These are phyloP conservation scores for Simmondsia chinensis DNA, from an alignment of 148 eudicot genomes.

Conservation along the genomic window DNA sequence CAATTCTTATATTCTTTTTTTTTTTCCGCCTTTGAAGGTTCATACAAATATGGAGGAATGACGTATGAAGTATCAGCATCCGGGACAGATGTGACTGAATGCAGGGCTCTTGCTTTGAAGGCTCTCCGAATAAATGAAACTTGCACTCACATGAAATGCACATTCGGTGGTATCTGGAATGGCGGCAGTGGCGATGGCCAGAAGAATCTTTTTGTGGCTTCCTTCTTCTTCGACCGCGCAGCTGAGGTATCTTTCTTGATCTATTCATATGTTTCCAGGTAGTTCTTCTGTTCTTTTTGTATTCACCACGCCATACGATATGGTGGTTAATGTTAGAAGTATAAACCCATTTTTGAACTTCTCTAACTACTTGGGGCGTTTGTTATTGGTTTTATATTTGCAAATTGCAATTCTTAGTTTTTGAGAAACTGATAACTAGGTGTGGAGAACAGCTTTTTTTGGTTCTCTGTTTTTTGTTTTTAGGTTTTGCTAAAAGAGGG, in stretches of 20 bases:
- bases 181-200: slow-evolving; percentile 98
- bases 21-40: slow-evolving; percentile 30
- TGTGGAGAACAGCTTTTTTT: too few species aligned
- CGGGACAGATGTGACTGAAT: slow-evolving; percentile 52
- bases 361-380: too few species aligned
- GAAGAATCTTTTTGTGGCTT: slow-evolving; percentile 84
- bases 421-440: too few species aligned
- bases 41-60: slow-evolving; percentile 68
- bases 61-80: slow-evolving; percentile 41
- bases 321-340: too few species aligned
- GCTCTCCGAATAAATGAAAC: slow-evolving; percentile 82
- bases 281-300: background rate
- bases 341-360: too few species aligned
- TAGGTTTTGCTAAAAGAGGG: too few species aligned
- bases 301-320: background rate
- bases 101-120: slow-evolving; percentile 45
- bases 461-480: too few species aligned
- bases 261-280: background rate
- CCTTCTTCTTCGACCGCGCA: slow-evolving; percentile 97
- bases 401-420: too few species aligned
- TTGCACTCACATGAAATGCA: slow-evolving; percentile 96
- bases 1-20: too few species aligned
- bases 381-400: too few species aligned
- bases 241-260: slow-evolving; percentile 54
- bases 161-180: slow-evolving; percentile 95